A percentile compares a stretch with the other conserved stretches of the same genome.
These are phyloP conservation scores for Blastocladiella britannica DNA, from an alignment of 192 early-diverging fungal species.

Conservation along the genomic window DNA sequence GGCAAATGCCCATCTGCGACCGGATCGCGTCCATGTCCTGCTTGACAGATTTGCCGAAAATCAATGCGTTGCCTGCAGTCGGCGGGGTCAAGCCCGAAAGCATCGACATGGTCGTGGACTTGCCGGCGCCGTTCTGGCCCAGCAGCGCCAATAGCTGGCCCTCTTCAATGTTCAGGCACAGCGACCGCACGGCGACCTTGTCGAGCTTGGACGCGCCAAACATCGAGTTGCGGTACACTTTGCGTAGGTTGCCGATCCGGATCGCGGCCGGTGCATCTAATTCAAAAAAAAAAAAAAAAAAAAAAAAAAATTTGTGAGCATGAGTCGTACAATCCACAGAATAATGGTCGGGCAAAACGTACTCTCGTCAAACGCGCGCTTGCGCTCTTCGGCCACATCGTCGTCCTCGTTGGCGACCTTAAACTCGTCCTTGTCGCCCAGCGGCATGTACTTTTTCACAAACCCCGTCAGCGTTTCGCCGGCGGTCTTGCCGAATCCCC, in stretches of 20 bases:
- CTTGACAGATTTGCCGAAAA: constrained; percentile 34
- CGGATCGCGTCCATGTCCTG: constrained; percentile 42
- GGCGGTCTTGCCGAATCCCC: constrained; percentile 25
- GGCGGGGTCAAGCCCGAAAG: constrained; percentile 50
- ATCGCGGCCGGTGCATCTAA: constrained; percentile 12
- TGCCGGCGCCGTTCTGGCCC: constrained; percentile 60
- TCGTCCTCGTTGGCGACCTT: constrained; percentile 20
- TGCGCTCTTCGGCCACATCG: constrained; percentile 23
- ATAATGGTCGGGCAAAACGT: too few relatives aligned
- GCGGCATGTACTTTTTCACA: neutral
- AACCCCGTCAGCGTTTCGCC: neutral
- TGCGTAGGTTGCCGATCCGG: constrained; percentile 32
- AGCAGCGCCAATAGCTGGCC: constrained; percentile 36
- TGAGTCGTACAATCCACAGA: constrained; percentile 3
- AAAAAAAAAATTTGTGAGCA: constrained; percentile 2
- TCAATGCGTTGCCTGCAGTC: constrained; percentile 39
- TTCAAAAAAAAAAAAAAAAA: neutral
- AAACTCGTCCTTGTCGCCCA: constrained; percentile 10
- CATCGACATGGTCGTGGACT: constrained; percentile 58
- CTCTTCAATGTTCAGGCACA: constrained; percentile 27
- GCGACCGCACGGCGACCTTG: constrained; percentile 28
- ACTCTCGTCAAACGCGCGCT: constrained; percentile 17
- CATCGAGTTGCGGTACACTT: constrained; percentile 22
- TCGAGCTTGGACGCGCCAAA: constrained; percentile 17
- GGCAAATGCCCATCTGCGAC: constrained; percentile 54